Base-by-base conservation (phyloP, 2,329 filamentous ascomycete species). In the Lecanoromycetidae sp. region DNA sequence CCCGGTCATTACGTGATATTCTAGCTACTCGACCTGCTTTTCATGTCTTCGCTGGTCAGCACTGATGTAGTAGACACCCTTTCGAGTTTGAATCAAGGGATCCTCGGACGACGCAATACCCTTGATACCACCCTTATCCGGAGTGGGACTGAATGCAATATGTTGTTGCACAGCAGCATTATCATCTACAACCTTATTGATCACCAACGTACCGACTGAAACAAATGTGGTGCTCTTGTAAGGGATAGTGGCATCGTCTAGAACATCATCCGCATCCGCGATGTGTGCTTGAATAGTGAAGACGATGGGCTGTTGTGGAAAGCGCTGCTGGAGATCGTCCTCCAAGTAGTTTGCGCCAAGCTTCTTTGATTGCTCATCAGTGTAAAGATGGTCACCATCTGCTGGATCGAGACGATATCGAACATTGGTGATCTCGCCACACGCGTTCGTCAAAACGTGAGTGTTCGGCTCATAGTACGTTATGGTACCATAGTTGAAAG, bases 151-250 rank as follows among this genome's bases (percentile, higher is more conserved):
- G 41, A 53, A 53, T 1, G 51, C 49, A 33, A 53, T 53, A 20
- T 51, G 36, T 9, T 53, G 40, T 44, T 51, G 49, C 23, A 27
- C 30, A 23, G 40, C 40, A 4, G 6, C 45, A 13, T 53, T 49
- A 45, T 51, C 44, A 25, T 41, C 27, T 0, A n/a, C 29, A 33
- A 53, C 41, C 36, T 46, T 51, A 30, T 49, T 44, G 13, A 53
- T 43, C 8, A 44, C 41, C 27, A 51, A 35, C 1, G n/a, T 48
- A 4, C 51, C 49, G 5, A 53, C 36, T 2, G 45, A 32, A 2
- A 53, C 44, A 19, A 41, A 53, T 1, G 49, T 53, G 1, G 38
- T 46, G 33, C 51, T 53, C 45, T 48, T 49, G 33, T 53, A 53
- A 10, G 51, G 25, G 8, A 51, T 23, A 2, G 51, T 53, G 39